Percentiles rank a stretch among this genome's conserved stretches.
These are phyloP conservation scores for Gentiana dahurica DNA, from an alignment of 257 asterid genomes.

Conservation along the genomic window DNA sequence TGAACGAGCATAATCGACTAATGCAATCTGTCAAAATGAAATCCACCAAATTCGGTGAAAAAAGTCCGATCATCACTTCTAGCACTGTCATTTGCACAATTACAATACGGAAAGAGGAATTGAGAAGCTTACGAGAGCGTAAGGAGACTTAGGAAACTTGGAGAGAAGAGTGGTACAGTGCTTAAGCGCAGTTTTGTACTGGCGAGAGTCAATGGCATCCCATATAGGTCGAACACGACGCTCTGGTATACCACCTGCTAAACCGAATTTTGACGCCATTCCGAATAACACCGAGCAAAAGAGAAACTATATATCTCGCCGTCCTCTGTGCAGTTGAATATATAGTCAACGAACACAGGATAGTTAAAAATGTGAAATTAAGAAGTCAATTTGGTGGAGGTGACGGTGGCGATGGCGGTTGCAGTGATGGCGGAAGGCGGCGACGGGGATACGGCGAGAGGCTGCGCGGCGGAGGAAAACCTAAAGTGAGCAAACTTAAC, in stretches of 20 bases:
- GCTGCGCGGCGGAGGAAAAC: slow-evolving; percentile 6
- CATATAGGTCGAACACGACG: slow-evolving; percentile 87
- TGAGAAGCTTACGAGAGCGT: slow-evolving; percentile 52
- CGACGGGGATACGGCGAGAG: neutral
- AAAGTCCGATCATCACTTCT: too few species aligned
- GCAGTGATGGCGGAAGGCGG: slow-evolving; percentile 2
- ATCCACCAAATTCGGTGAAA: too few species aligned
- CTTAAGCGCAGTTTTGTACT: slow-evolving; percentile 88
- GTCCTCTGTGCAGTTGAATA: neutral
- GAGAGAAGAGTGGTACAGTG: slow-evolving; percentile 57
- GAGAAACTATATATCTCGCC: neutral
- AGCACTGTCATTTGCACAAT: too few species aligned
- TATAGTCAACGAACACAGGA: neutral
- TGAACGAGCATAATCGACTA: too few species aligned
- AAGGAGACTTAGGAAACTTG: slow-evolving; percentile 76
- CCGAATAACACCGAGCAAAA: neutral
- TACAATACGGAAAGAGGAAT: too few species aligned
- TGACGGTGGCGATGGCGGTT: neutral
- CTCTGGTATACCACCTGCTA: slow-evolving; percentile 94
- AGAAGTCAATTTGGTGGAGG: too few species aligned
- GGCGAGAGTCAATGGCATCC: slow-evolving; percentile 96
- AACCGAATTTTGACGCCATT: slow-evolving; percentile 88
- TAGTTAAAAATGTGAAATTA: neutral
- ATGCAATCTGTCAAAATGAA: too few species aligned
- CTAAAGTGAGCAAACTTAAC: neutral